These are phyloP conservation scores for Pichia sp. DNA, from an alignment of 1,139 yeast genomes.

Conservation along the genomic window DNA sequence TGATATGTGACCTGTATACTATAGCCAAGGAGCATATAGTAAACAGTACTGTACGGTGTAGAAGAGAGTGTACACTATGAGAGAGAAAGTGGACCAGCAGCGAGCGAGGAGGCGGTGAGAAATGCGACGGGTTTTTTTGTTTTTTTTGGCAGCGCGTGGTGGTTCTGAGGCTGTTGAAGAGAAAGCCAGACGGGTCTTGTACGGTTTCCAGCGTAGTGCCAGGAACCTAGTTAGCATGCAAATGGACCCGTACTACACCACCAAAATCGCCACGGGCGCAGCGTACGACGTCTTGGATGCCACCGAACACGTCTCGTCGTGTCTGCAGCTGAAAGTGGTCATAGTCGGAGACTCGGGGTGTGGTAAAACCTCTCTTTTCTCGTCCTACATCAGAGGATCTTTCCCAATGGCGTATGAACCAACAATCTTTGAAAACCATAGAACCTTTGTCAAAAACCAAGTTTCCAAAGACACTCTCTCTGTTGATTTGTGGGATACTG, in stretches of 20 bases:
- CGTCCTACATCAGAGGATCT: conserved; percentile 72
- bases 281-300: conserved; percentile 7
- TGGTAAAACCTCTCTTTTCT: conserved; percentile 83
- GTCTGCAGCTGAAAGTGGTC: conserved; percentile 55
- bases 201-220: too few species aligned
- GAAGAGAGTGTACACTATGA: too few species aligned
- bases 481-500: conserved; percentile 76
- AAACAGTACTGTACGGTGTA: too few species aligned
- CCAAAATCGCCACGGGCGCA: conserved; percentile 11
- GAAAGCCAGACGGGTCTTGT: too few species aligned
- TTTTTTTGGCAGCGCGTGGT: too few species aligned
- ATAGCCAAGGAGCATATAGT: too few species aligned
- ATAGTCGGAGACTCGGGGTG: conserved; percentile 96
- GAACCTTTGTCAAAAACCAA: conserved; percentile 46
- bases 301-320: conserved; percentile 9
- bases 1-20: too few species aligned
- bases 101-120: too few species aligned
- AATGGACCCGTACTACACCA: conserved; percentile 5
- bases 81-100: too few species aligned
- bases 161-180: too few species aligned
- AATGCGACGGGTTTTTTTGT: too few species aligned
- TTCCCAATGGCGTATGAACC: conserved; percentile 75
- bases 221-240: too few species aligned
- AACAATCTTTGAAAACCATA: conserved; percentile 81
- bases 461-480: conserved; percentile 45